phyloP scores from a whole-genome alignment of 2,329 filamentous ascomycete genomes.

The Cytospora piceae region DNA sequence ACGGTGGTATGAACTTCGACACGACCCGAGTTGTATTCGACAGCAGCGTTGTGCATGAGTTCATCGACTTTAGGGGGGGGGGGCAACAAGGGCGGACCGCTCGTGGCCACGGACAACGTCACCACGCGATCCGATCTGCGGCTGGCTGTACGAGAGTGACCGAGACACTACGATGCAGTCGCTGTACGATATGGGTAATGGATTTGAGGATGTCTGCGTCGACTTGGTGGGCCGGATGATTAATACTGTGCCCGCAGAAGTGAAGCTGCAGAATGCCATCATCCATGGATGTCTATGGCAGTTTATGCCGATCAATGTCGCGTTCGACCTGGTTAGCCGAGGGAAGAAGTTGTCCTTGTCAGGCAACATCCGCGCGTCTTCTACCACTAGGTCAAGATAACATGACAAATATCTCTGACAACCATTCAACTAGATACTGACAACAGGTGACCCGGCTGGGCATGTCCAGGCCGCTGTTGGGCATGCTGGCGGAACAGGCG shows the following conservation, averaged over 20 bases:
- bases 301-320: constrained; percentile 14
- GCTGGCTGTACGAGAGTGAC: constrained; percentile 37
- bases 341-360: neutral
- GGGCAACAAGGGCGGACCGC: constrained; percentile 5
- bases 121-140: constrained; percentile 34
- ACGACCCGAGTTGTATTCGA: constrained; percentile 3
- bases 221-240: constrained; percentile 36
- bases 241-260: constrained; percentile 36
- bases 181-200: constrained; percentile 34
- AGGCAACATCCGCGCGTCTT: constrained; percentile 4
- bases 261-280: constrained; percentile 25
- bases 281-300: neutral
- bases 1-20: constrained; percentile 15
- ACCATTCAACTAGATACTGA: neutral
- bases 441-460: neutral
- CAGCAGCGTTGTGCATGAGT: constrained; percentile 12
- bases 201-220: constrained; percentile 35
- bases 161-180: constrained; percentile 36
- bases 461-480: neutral
- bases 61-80: constrained; percentile 21
- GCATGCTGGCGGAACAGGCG: no score
- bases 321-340: neutral
- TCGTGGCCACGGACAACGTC: constrained; percentile 13
- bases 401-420: neutral
- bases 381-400: no score